Conservation (phyloP, 2,329 filamentous ascomycete species). For the Phaeosphaeria sp. region DNA sequence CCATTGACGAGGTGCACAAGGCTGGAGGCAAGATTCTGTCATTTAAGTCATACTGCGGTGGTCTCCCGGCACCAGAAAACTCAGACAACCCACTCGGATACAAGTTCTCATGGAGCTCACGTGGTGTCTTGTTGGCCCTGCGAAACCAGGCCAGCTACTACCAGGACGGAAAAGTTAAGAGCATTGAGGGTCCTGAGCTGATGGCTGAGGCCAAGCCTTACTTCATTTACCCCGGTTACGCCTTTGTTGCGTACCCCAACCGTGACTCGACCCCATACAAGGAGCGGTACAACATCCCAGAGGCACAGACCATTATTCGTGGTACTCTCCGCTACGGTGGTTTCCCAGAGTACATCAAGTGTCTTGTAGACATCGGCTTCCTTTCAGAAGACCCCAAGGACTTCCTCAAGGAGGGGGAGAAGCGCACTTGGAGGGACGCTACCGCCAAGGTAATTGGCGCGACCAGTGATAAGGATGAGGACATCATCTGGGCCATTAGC, state of each 20-base stretch:
- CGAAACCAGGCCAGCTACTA: constrained; percentile 85
- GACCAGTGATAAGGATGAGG: constrained; percentile 67
- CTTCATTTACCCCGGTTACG: constrained; percentile 86
- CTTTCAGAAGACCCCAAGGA: constrained; percentile 72
- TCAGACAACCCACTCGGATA: constrained; percentile 92
- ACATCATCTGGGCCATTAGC: constrained; percentile 75
- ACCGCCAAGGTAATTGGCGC: constrained; percentile 78
- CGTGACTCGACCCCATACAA: constrained; percentile 86
- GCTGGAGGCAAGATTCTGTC: constrained; percentile 83
- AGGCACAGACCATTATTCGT: constrained; percentile 84
- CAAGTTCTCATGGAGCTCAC: constrained; percentile 80
- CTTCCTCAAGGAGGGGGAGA: constrained; percentile 64
- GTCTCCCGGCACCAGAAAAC: constrained; percentile 64
- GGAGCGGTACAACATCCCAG: constrained; percentile 89
- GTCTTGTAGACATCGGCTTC: constrained; percentile 89
- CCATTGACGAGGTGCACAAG: constrained; percentile 85
- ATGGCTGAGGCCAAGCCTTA: constrained; percentile 91
- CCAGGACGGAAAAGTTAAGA: constrained; percentile 75
- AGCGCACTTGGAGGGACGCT: constrained; percentile 83
- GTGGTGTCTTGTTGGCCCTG: constrained; percentile 86
- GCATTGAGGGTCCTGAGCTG: constrained; percentile 65
- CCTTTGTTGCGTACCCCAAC: constrained; percentile 93
- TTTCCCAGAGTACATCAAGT: constrained; percentile 88
- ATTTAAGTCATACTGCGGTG: constrained; percentile 79
- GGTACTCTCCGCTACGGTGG: constrained; percentile 86